A percentile compares a stretch with the other conserved stretches of the same genome.
These are phyloP conservation scores for Linum tenue DNA, from an alignment of 345 rosid genomes.

Conservation along the genomic window DNA sequence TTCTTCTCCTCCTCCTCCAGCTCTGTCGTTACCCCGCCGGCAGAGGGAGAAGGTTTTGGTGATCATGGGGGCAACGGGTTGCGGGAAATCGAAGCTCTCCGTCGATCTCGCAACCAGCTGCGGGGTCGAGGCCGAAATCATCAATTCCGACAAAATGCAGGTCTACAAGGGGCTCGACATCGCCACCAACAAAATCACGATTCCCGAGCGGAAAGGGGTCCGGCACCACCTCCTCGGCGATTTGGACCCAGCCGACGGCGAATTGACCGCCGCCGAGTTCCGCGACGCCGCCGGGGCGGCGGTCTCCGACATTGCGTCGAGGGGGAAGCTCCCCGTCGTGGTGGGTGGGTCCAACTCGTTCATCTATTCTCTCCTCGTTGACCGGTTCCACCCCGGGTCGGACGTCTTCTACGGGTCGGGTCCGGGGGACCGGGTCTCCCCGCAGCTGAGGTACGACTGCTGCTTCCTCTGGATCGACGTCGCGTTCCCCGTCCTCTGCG, in stretches of 20 bases:
- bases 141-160: constrained; percentile 92
- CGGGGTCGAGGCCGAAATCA: constrained; percentile 40
- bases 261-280: constrained; percentile 42
- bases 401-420: constrained; percentile 35
- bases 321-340: constrained; percentile 46
- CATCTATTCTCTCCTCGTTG: constrained; percentile 55
- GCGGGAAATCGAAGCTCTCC: constrained; percentile 73
- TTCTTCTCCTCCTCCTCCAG: neutral
- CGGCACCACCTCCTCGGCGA: constrained; percentile 77
- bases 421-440: constrained; percentile 20
- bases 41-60: constrained; percentile 55
- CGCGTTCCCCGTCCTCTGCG: constrained; percentile 44
- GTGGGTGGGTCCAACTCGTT: constrained; percentile 94
- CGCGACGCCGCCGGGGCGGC: constrained; percentile 41
- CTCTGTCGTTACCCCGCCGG: neutral
- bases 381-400: constrained; percentile 38
- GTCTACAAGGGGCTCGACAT: constrained; percentile 64
- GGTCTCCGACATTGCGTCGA: constrained; percentile 32
- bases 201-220: constrained; percentile 45
- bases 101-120: constrained; percentile 57
- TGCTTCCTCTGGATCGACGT: constrained; percentile 84
- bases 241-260: constrained; percentile 31
- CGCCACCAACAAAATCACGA: constrained; percentile 73
- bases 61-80: constrained; percentile 83
- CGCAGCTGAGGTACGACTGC: constrained; percentile 57